Conservation (phyloP, 2,329 filamentous ascomycete genomes). For the Aureobasidium sp. region DNA sequence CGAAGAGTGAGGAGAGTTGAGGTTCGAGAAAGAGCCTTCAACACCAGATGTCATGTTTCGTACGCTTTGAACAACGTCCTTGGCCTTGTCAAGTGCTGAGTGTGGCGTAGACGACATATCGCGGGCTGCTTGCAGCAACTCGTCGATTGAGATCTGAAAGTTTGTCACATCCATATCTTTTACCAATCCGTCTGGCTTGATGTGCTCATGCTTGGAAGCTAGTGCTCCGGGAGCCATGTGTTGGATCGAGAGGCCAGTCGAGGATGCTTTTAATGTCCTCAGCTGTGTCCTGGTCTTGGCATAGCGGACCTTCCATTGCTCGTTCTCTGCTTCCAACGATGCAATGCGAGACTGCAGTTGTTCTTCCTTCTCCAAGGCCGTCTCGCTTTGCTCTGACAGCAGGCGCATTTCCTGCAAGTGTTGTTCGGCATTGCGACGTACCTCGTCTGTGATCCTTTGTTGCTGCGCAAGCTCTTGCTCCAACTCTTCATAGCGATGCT, state of each 20-base stretch:
- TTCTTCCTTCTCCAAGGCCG: conserved; percentile 74
- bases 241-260: conserved; percentile 62
- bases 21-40: conserved; percentile 43
- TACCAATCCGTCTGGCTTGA: conserved; percentile 54
- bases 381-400: conserved; percentile 71
- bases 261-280: conserved; percentile 71
- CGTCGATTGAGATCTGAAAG: conserved; percentile 91
- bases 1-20: conserved; percentile 15
- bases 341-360: conserved; percentile 68
- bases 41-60: conserved; percentile 80
- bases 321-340: conserved; percentile 72
- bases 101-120: conserved; percentile 56
- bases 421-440: conserved; percentile 71
- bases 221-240: conserved; percentile 14
- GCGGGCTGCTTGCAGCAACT: conserved; percentile 72
- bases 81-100: conserved; percentile 77
- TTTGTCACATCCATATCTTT: conserved; percentile 90
- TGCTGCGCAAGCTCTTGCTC: conserved; percentile 63
- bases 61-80: conserved; percentile 73
- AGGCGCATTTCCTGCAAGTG: conserved; percentile 86
- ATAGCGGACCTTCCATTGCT: conserved; percentile 86
- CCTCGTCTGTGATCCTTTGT: conserved; percentile 76
- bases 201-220: conserved; percentile 44
- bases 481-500: conserved; percentile 34
- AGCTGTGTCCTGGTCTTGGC: conserved; percentile 82